These are phyloP conservation scores for Nitzschia palea DNA, from an alignment of 108 stramenopile species.

Conservation along the genomic window DNA sequence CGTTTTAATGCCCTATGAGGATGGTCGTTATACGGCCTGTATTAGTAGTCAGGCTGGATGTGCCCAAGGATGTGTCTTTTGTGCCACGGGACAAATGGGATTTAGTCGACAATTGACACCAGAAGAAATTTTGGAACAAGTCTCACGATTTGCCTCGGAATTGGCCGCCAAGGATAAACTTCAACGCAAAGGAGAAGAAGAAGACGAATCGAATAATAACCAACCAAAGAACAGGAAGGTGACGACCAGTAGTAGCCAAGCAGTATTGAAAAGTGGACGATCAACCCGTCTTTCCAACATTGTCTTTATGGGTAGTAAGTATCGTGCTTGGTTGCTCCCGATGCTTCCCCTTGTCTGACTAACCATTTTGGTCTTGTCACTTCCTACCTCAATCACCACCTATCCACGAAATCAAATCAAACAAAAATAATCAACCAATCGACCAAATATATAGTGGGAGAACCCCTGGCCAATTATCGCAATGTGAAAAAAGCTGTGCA, in stretches of 20 bases:
- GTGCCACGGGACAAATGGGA: slow-evolving; percentile 96
- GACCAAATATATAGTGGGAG: slow-evolving; percentile 24
- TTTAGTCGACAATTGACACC: slow-evolving; percentile 89
- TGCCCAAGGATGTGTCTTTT: slow-evolving; percentile 93
- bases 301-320: slow-evolving; percentile 90
- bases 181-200: slow-evolving; percentile 8
- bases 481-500: slow-evolving; percentile 88
- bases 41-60: slow-evolving; percentile 96
- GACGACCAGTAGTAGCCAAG: slow-evolving; percentile 14
- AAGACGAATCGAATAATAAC: not conserved
- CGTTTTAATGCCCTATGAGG: slow-evolving; percentile 96
- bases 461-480: slow-evolving; percentile 90
- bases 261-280: no score
- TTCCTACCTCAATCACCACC: no score
- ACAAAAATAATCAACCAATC: no score
- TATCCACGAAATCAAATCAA: no score
- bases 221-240: slow-evolving; percentile 9
- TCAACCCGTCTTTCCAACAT: slow-evolving; percentile 86
- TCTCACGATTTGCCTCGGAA: slow-evolving; percentile 71
- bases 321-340: slow-evolving; percentile 24
- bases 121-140: slow-evolving; percentile 94
- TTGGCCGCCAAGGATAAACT: slow-evolving; percentile 35
- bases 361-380: not conserved
- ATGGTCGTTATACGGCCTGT: slow-evolving; percentile 95
- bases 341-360: not conserved